Evolutionary conservation across 768 basidiomycete species (phyloP).

Genomic region (Fibroporia radiculosa): DNA sequence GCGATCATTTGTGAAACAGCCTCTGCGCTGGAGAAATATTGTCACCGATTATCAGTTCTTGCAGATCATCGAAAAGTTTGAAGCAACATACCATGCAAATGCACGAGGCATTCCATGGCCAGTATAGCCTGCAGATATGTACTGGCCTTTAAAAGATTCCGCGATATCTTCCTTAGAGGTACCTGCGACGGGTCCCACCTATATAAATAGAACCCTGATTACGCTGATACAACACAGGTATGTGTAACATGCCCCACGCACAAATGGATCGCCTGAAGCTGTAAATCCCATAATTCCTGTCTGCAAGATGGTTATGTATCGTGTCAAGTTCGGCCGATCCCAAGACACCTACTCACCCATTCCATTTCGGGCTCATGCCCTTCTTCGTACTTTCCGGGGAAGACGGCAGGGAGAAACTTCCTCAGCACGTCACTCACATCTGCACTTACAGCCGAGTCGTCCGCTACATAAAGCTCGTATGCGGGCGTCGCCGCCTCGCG

Average conservation of each 20-base stretch:
- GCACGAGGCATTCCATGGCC: constrained; percentile 81
- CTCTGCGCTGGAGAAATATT: constrained; percentile 44
- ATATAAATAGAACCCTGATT: not conserved
- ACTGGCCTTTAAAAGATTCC: constrained; percentile 45
- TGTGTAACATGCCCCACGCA: constrained; percentile 28
- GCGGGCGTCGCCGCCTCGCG: constrained; percentile 35
- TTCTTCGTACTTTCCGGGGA: constrained; percentile 43
- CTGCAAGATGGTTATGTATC: constrained; percentile 36
- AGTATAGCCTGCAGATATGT: constrained; percentile 62
- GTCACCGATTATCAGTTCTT: not conserved
- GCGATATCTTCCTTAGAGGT: constrained; percentile 11
- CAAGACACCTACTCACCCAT: constrained; percentile 48
- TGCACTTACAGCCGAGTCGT: constrained; percentile 50
- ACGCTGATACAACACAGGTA: not conserved
- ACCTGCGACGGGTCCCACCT: constrained; percentile 59
- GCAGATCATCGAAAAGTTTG: no score
- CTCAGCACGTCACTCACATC: constrained; percentile 42
- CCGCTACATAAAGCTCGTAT: constrained; percentile 45
- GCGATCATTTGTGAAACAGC: constrained; percentile 51
- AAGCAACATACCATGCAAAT: constrained; percentile 53
- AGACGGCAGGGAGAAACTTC: constrained; percentile 51
- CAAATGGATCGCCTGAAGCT: constrained; percentile 53
- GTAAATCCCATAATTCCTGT: constrained; percentile 83
- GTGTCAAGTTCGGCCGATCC: not conserved
- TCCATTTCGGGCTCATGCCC: constrained; percentile 61